phyloP scores from a whole-genome alignment of 768 basidiomycete species.

The Cytidiella melzeri region DNA sequence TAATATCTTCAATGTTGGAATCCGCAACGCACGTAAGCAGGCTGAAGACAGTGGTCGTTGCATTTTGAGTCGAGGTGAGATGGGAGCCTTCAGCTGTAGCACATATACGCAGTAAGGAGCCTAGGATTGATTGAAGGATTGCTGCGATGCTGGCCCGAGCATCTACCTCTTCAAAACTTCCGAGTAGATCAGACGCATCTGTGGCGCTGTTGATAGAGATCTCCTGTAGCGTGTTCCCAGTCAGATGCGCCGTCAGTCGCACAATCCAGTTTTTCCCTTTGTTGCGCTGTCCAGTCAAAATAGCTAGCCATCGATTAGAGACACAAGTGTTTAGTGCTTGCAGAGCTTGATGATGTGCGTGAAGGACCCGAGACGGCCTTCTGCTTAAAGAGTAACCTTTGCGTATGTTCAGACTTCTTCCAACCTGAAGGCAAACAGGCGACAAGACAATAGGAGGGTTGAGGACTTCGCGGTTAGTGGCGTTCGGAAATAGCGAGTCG shows the following conservation, averaged over 20 bases:
- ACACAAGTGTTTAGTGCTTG: conserved; percentile 75
- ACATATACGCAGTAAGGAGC: conserved; percentile 11
- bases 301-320: conserved; percentile 79
- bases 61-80: background rate
- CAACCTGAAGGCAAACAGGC: conserved; percentile 53
- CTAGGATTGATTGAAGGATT: conserved; percentile 36
- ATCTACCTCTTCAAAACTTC: conserved; percentile 93
- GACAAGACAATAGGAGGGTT: conserved; percentile 31
- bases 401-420: conserved; percentile 45
- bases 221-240: conserved; percentile 65
- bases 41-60: background rate
- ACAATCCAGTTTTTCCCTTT: conserved; percentile 80
- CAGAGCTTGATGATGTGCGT: conserved; percentile 55
- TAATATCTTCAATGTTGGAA: background rate
- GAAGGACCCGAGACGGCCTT: conserved; percentile 48
- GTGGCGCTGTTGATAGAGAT: conserved; percentile 79
- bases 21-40: background rate
- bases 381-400: conserved; percentile 24
- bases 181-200: conserved; percentile 90
- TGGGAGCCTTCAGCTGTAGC: conserved; percentile 8
- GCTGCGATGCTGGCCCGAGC: conserved; percentile 30
- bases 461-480: conserved; percentile 39
- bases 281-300: conserved; percentile 68
- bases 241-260: conserved; percentile 59
- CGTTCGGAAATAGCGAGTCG: conserved; percentile 7